phyloP scores from a whole-genome alignment of 2,329 filamentous ascomycete genomes.

The Pestalotiopsis sp. region DNA sequence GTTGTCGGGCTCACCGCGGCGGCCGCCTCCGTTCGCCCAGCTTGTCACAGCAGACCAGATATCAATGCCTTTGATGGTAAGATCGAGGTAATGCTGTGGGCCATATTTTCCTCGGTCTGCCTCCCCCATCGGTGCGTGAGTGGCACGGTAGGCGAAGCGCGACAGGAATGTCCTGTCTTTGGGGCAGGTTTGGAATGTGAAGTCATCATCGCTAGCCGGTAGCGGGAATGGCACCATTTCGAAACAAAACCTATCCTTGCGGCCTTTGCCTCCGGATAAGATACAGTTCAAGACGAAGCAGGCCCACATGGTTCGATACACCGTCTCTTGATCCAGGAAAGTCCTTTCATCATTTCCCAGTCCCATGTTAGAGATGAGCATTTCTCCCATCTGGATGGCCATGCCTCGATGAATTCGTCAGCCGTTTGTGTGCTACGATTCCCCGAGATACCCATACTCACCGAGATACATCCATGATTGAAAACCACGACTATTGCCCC shows the following conservation, averaged over 20 bases:
- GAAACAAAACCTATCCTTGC: background rate
- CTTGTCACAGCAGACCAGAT: background rate
- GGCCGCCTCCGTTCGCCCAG: background rate
- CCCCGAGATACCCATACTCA: background rate
- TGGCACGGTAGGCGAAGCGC: background rate
- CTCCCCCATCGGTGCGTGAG: background rate
- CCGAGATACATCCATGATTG: background rate
- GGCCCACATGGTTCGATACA: background rate
- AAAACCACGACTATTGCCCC: background rate
- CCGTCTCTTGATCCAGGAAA: background rate
- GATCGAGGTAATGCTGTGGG: background rate
- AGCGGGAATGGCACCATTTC: background rate
- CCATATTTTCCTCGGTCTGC: background rate
- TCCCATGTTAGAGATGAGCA: background rate
- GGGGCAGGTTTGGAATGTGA: background rate
- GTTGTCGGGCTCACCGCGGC: background rate
- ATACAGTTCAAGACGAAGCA: background rate
- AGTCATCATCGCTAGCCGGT: background rate
- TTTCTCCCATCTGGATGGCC: background rate
- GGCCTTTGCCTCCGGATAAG: background rate
- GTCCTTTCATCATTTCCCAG: background rate
- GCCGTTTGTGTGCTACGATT: background rate
- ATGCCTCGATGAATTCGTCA: background rate
- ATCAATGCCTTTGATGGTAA: background rate
- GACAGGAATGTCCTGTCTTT: background rate